These are phyloP conservation scores for Lasiodiplodia citricola DNA, from an alignment of 2,329 filamentous ascomycete genomes.

Conservation along the genomic window DNA sequence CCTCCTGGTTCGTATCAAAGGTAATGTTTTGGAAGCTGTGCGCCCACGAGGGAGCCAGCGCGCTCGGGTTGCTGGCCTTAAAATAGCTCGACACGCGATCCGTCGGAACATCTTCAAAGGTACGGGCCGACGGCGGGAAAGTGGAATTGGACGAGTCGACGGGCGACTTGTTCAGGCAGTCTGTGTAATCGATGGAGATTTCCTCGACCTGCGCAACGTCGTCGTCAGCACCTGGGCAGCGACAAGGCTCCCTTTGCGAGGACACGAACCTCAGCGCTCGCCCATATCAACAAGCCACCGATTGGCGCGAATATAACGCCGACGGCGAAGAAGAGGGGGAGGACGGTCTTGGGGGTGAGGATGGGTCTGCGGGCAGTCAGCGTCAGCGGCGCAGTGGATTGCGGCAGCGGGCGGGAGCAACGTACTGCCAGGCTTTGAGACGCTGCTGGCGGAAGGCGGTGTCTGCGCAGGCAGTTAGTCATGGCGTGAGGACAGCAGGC, in stretches of 20 bases:
- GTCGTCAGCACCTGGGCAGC: constrained; percentile 4
- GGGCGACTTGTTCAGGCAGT: constrained; percentile 68
- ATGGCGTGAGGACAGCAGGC: constrained; percentile 27
- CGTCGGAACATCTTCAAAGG: constrained; percentile 59
- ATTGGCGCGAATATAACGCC: constrained; percentile 94
- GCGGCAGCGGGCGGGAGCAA: constrained; percentile 35
- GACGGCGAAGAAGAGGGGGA: constrained; percentile 88
- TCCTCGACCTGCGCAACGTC: constrained; percentile 74
- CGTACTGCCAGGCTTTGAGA: constrained; percentile 97
- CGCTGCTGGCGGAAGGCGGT: constrained; percentile 97
- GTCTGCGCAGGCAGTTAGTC: constrained; percentile 59
- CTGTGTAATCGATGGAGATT: constrained; percentile 86
- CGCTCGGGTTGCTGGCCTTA: constrained; percentile 59
- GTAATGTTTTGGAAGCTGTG: constrained; percentile 44
- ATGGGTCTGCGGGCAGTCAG: constrained; percentile 73
- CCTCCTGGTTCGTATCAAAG: constrained; percentile 27
- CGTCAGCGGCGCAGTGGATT: constrained; percentile 20
- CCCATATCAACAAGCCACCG: constrained; percentile 83
- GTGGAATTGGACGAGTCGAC: constrained; percentile 30
- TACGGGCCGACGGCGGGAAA: constrained; percentile 31
- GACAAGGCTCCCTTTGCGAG: not conserved
- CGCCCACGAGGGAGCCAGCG: constrained; percentile 42
- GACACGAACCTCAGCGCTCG: constrained; percentile 72
- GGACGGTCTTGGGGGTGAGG: constrained; percentile 89
- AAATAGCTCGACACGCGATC: constrained; percentile 72